Evolutionary conservation across 129 eudicot species (phyloP), one percentile per base, ranked within the genome.

Genomic region (Arctium lappa): DNA sequence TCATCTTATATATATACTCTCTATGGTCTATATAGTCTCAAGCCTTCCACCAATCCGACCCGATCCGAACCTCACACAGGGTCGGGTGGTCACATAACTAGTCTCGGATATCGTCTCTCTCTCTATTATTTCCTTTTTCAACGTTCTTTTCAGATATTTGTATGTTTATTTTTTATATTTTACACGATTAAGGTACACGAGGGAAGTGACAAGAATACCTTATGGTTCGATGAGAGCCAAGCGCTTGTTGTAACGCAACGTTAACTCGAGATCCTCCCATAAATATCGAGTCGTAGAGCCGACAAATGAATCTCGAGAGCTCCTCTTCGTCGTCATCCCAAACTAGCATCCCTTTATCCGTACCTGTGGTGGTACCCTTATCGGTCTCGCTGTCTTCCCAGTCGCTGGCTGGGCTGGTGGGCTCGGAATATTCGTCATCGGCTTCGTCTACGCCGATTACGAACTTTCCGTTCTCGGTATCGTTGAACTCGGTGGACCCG

Each of bases 371-470:
- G 1, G 90, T 89, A 72, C 73, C 85, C 86, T 88, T 93, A 80
- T 93, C 99, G 2, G 91, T 88, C 69, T 93, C 99, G 50, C 94
- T 93, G 56, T 95, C 99, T 82, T 95, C 99, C 99, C 99, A 95
- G 40, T 95, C 99, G 50, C 99, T 95, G 18, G 82, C 22, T 29
- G 97, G 94, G 81, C 97, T 89, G 12, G 77, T 50, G 50, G 95
- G 93, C 75, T 89, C 92, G 5, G 79, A 75, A 29, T 74, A 76
- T 39, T 86, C 92, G 11, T 87, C 92, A 31, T 91, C 88, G 31
- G 81, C 90, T 68, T 89, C 97, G 60, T 95, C 99, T 74, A 87
- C 93, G 40, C 98, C 99, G n/a, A 95, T 90, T 82, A 91, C 98
- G 81, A 95, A 95, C 84, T 88, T 91, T 36, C 99, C 97, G 12